A percentile compares a stretch with the other conserved stretches of the same genome.
Conservation (phyloP, 2,329 filamentous ascomycete genomes). For the Hypoxylon sp. region DNA sequence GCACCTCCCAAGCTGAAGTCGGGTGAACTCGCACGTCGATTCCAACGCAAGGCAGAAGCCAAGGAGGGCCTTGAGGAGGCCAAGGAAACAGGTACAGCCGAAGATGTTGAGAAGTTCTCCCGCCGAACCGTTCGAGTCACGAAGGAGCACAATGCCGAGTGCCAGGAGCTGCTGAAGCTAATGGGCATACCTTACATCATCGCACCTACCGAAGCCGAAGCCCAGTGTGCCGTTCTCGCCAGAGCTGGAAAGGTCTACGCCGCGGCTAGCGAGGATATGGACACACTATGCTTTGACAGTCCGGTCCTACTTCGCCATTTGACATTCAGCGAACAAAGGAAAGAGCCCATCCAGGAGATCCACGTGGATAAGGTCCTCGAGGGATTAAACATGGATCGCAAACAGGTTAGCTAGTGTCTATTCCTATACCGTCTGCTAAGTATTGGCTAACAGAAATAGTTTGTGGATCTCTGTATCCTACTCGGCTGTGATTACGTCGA, state of each 20-base stretch:
- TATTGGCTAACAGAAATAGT: conserved; percentile 60
- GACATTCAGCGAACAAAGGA: conserved; percentile 96
- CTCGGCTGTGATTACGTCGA: conserved; percentile 98
- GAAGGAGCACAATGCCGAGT: conserved; percentile 95
- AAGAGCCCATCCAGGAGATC: conserved; percentile 97
- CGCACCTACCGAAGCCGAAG: conserved; percentile 95
- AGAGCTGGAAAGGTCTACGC: conserved; percentile 95
- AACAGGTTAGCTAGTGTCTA: conserved; percentile 66
- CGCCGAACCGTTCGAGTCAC: conserved; percentile 92
- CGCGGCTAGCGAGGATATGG: conserved; percentile 98
- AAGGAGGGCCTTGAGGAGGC: conserved; percentile 91
- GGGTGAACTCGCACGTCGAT: conserved; percentile 94
- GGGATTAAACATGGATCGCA: conserved; percentile 85
- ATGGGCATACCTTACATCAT: conserved; percentile 98
- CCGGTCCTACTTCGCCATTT: conserved; percentile 91
- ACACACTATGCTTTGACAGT: conserved; percentile 93
- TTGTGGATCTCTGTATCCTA: conserved; percentile 96
- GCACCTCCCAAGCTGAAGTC: conserved; percentile 97
- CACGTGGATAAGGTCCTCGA: conserved; percentile 86
- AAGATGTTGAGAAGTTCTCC: conserved; percentile 99
- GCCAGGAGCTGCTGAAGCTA: conserved; percentile 85
- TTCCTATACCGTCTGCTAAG: not conserved
- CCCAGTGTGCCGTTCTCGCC: conserved; percentile 91
- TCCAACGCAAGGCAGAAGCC: conserved; percentile 93
- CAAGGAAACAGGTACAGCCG: conserved; percentile 93